These are phyloP conservation scores for Neodidymelliopsis sp. DNA, from an alignment of 2,329 filamentous ascomycete species.

Conservation along the genomic window DNA sequence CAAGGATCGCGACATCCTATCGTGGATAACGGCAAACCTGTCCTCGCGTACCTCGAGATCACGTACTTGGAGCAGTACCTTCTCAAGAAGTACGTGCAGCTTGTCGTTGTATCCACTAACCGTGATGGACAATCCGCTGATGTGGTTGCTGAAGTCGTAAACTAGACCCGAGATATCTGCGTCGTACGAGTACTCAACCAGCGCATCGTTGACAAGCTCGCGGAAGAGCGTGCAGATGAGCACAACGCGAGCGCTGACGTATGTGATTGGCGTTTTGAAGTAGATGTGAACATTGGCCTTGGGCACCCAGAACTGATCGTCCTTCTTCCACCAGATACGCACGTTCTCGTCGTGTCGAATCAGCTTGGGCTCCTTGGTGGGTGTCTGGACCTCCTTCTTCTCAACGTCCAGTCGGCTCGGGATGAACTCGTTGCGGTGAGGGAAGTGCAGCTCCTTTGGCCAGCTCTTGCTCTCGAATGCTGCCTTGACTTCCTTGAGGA, in stretches of 20 bases:
- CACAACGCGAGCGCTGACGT: slow-evolving; percentile 77
- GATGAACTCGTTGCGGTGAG: slow-evolving; percentile 94
- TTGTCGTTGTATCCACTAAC: slow-evolving; percentile 97
- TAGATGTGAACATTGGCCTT: slow-evolving; percentile 88
- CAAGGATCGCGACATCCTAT: slow-evolving; percentile 77
- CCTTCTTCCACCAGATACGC: slow-evolving; percentile 96
- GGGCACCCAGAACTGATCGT: slow-evolving; percentile 97
- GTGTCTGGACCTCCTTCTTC: slow-evolving; percentile 85
- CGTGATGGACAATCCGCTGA: slow-evolving; percentile 76
- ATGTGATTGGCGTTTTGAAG: slow-evolving; percentile 79
- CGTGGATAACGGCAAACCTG: slow-evolving; percentile 90
- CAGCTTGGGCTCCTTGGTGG: slow-evolving; percentile 76
- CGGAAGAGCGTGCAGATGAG: slow-evolving; percentile 83
- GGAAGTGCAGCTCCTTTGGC: slow-evolving; percentile 78
- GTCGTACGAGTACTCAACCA: slow-evolving; percentile 95
- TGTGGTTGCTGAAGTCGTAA: slow-evolving; percentile 78
- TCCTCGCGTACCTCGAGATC: slow-evolving; percentile 86
- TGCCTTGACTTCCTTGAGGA: slow-evolving; percentile 73
- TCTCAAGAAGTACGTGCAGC: slow-evolving; percentile 86
- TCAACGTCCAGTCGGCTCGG: slow-evolving; percentile 92
- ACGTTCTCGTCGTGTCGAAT: slow-evolving; percentile 83
- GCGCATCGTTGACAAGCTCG: slow-evolving; percentile 83
- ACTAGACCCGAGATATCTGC: slow-evolving; percentile 89
- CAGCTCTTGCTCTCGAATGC: slow-evolving; percentile 69
- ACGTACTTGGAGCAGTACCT: slow-evolving; percentile 83